phyloP scores from a whole-genome alignment of 306 rosid genomes.

The Cucumis sativus region Cucumber_9930_V3 NC_026659.2:25212501-25213000 shows the following conservation, averaged over 20 bases:
- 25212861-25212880: neutral
- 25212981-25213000: conserved; percentile 65
- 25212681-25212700: neutral
- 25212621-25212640: neutral
- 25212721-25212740: conserved; percentile 78
- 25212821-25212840: conserved; percentile 99
- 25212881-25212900: neutral
- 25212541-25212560: conserved; percentile 5
- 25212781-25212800: conserved; percentile 37
- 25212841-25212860: neutral
- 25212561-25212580: conserved; percentile 64
- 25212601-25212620: conserved; percentile 86
- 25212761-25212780: conserved; percentile 63
- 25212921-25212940: conserved; percentile 63
- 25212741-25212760: conserved; percentile 89
- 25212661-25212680: too few relatives aligned
- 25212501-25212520: conserved; percentile 39
- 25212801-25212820: conserved; percentile 82
- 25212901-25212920: neutral
- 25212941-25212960: conserved; percentile 97
- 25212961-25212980: conserved; percentile 86
- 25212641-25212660: neutral
- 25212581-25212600: conserved; percentile 92
- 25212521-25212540: conserved; percentile 7
- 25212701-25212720: conserved; percentile 30